phyloP scores from a whole-genome alignment of 1,284 basidiomycete species.

The Puccinia coronata region DNA sequence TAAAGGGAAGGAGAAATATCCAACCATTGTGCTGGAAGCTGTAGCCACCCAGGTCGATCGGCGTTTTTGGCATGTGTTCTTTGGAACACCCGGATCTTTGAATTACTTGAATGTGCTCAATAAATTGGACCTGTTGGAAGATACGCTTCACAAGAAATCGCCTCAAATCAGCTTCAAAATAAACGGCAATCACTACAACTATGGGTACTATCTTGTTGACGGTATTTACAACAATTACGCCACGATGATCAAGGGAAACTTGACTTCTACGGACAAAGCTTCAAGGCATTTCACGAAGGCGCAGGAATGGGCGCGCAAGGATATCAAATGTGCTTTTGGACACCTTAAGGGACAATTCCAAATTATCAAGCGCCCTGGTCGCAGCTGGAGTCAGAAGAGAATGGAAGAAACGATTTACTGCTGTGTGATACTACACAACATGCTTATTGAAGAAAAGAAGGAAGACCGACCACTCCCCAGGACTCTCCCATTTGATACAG shows the following conservation, averaged over 20 bases:
- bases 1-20: constrained; percentile 15
- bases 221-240: not conserved
- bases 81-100: not conserved
- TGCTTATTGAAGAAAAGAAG: not conserved
- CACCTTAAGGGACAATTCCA: not conserved
- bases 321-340: constrained; percentile 1
- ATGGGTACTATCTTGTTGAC: constrained; percentile 36
- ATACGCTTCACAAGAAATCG: not conserved
- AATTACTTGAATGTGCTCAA: not conserved
- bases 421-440: constrained; percentile 18
- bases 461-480: not conserved
- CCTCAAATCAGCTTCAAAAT: not conserved
- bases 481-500: not conserved
- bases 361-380: not conserved
- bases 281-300: not conserved
- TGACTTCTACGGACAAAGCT: not conserved
- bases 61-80: not conserved
- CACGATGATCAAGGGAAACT: not conserved
- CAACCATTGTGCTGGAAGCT: not conserved
- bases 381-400: not conserved
- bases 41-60: not conserved
- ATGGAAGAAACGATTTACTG: not conserved
- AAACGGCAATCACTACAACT: not conserved
- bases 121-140: not conserved
- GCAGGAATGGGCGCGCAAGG: not conserved